Evolutionary conservation across 371 early-diverging fungal species (phyloP).

Genomic region (Smittium mucronatum): DNA sequence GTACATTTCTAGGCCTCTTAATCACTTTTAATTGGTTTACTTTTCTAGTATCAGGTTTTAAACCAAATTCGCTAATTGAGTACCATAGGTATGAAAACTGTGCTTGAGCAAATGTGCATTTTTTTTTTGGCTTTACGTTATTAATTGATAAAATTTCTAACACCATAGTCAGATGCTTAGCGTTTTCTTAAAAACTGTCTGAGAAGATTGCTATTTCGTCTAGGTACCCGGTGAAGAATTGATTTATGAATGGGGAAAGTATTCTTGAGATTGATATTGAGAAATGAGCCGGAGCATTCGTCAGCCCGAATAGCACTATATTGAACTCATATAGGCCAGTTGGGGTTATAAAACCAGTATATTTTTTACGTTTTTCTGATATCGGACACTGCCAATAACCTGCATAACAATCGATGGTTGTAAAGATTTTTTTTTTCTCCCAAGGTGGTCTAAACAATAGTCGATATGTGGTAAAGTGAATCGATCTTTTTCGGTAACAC

Average conservation of each 20-base stretch:
- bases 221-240: not conserved
- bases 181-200: not conserved
- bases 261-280: not conserved
- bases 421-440: not conserved
- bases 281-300: not conserved
- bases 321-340: not conserved
- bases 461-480: not conserved
- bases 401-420: not conserved
- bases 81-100: not conserved
- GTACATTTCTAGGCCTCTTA: not conserved
- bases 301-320: slow-evolving; percentile 8
- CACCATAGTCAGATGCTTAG: not conserved
- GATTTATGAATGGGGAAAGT: not conserved
- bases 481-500: not conserved
- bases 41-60: not conserved
- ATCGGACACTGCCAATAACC: not conserved
- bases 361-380: slow-evolving; percentile 26
- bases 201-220: not conserved
- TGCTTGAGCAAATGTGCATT: not conserved
- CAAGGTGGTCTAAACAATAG: not conserved
- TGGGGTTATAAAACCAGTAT: slow-evolving; percentile 30
- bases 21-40: not conserved
- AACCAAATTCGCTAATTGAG: not conserved
- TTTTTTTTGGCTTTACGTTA: not conserved
- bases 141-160: not conserved